A percentile compares a stretch with the other conserved stretches of the same genome.
phyloP scores from a whole-genome alignment of 148 eudicot species.

The Salicornia ramosissima region DNA sequence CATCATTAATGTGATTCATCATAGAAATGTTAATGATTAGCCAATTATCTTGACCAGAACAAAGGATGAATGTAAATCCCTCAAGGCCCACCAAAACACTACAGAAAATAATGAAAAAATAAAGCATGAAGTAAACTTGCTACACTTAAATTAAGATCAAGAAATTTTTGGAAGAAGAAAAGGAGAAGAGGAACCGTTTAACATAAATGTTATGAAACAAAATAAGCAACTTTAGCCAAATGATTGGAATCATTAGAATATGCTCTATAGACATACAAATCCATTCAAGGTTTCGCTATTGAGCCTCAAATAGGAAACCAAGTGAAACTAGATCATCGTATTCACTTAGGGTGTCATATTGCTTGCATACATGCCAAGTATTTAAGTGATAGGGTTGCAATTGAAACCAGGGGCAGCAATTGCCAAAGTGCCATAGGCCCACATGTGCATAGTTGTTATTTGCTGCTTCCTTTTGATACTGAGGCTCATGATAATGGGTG shows the following conservation, averaged over 20 bases:
- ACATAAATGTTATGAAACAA: not conserved
- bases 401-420: not conserved
- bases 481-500: not conserved
- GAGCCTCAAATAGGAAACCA: too few relatives aligned
- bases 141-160: not conserved
- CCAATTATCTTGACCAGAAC: not conserved
- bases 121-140: too few relatives aligned
- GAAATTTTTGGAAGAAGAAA: not conserved
- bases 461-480: not conserved
- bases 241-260: not conserved
- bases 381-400: not conserved
- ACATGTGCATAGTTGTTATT: not conserved
- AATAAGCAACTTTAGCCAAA: not conserved
- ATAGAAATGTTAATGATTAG: not conserved
- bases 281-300: not conserved
- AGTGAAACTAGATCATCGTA: too few relatives aligned
- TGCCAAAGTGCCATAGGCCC: not conserved
- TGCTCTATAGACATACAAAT: not conserved
- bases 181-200: not conserved
- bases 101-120: too few relatives aligned
- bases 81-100: not conserved
- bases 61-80: not conserved
- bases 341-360: not conserved
- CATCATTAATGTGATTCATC: not conserved
- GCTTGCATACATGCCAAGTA: not conserved